Evolutionary conservation across 2,329 filamentous ascomycete genomes (phyloP), one percentile per base, ranked within the genome.

Genomic region (Neofusicoccum parvum): DNA sequence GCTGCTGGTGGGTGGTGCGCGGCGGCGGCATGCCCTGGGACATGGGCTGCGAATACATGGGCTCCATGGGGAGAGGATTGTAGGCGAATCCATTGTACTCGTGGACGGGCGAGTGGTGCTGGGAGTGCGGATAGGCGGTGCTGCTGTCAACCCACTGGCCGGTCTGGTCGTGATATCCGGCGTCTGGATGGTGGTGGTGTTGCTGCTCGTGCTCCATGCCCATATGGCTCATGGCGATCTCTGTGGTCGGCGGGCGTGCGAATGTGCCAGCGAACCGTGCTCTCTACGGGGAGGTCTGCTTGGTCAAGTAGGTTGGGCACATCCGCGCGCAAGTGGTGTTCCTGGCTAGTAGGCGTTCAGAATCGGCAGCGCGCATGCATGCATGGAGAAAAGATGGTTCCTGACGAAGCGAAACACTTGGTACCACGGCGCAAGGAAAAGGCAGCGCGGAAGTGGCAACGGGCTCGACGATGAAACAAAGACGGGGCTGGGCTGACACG

Each of bases 121-220:
- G 71, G 12, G 76, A 72, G 32, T 73, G 73, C 48, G 71, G 69
- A 67, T 75, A 78, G 32, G 45, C 32, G 63, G 68, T 69, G 46
- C 65, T 67, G 59, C 69, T 70, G 36, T 76, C 73, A 41, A 74
- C 71, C 77, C 77, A 79, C 58, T 65, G 67, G 43, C 70, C 51
- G 65, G 68, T 71, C 59, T 72, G 72, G 67, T 78, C 77, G 64
- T 78, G 74, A 23, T 67, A 68, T 56, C 58, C 63, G 32, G 54
- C 27, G 41, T 65, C 37, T 37, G 36, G 46, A 34, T 69, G 70
- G 36, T 69, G 70, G 20, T 63, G 66, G 17, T 68, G 69, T 51
- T 70, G 70, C 23, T 77, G 74, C 48, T 78, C 76, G 72, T 78
- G 76, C 69, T 79, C 77, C 75, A 79, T 79, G 67, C 76, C 75